Base-by-base conservation (phyloP, 331 rosid species). In the Telfairia occidentalis region DNA sequence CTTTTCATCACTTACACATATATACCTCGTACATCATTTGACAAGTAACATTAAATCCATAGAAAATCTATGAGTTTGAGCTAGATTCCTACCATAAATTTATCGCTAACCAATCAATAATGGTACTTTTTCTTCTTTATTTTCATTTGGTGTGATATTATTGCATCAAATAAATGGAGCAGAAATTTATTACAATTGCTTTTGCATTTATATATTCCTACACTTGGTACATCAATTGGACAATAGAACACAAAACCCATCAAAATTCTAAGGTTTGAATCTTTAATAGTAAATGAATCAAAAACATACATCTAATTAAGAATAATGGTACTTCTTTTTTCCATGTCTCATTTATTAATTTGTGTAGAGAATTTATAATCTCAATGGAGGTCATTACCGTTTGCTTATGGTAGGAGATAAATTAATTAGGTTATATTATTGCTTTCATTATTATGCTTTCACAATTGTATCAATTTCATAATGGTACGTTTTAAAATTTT, bases 131-230 rank as follows among this genome's bases (percentile, higher is more conserved):
- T 9, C 23, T 11, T 19, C 12, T 9, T 26, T 57, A 0, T 24
- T 55, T 55, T 12, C 69, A 32, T 61, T 30, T 32, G 23, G 18
- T 30, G 24, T 32, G 45, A 61, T n/a, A 34, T 30, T 3, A 61
- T 61, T 11, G 6, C 74, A 69, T 42, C 10, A 69, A 43, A 69
- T 43, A 38, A 40, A 66, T 67, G 35, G 18, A 42, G 7, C 13
- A 28, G 0, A 69, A 69, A 43, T 43, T 64, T 35, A 69, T 23
- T 43, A 43, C 55, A 5, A 12, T 67, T 67, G 3, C n/a, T 40
- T 67, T 23, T 67, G 73, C 73, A 65, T 38, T 65, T 19, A 38
- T 65, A 38, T 65, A 37, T 65, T 65, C 50, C 48, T 18, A 66
- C 15, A 29, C 38, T 58, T 29, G 32, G 45, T 34, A 58, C 72